These are phyloP conservation scores for Pseudocercospora fijiensis DNA, from an alignment of 2,329 filamentous ascomycete species.

Conservation along the genomic window DNA sequence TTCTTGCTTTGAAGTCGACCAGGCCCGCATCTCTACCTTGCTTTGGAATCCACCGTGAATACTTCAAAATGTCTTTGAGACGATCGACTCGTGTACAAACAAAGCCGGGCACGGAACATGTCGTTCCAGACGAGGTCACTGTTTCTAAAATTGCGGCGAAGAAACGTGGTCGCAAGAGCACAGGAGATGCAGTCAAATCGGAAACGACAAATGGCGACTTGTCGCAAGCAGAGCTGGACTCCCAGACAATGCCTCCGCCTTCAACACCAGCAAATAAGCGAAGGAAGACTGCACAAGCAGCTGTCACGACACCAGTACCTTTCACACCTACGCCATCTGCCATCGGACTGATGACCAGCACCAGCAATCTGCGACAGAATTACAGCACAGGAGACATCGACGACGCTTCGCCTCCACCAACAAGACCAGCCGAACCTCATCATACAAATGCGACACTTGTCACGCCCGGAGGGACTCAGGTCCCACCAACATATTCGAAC, in stretches of 20 bases:
- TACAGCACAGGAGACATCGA: conserved; percentile 45
- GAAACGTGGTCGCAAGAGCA: conserved; percentile 29
- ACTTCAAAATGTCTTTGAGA: conserved; percentile 51
- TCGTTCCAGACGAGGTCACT: conserved; percentile 9
- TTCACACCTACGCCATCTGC: conserved; percentile 52
- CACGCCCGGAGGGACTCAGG: conserved; percentile 67
- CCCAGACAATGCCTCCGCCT: conserved; percentile 33
- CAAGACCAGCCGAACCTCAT: conserved; percentile 61
- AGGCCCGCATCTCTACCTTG: not conserved
- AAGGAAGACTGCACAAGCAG: conserved; percentile 27
- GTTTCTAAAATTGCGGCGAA: conserved; percentile 18
- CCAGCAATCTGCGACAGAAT: conserved; percentile 33
- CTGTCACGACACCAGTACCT: conserved; percentile 37
- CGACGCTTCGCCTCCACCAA: conserved; percentile 35
- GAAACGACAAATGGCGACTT: conserved; percentile 9
- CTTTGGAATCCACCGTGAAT: not conserved
- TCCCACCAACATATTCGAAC: conserved; percentile 53
- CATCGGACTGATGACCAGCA: conserved; percentile 48
- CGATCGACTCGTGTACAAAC: conserved; percentile 51
- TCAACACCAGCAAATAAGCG: conserved; percentile 34
- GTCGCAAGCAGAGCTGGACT: conserved; percentile 15
- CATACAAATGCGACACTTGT: conserved; percentile 68
- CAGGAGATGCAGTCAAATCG: conserved; percentile 17
- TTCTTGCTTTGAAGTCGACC: not conserved
- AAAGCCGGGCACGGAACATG: conserved; percentile 7